Conservation (phyloP, 2,329 filamentous ascomycete genomes). For the Penicillium sp. region DNA sequence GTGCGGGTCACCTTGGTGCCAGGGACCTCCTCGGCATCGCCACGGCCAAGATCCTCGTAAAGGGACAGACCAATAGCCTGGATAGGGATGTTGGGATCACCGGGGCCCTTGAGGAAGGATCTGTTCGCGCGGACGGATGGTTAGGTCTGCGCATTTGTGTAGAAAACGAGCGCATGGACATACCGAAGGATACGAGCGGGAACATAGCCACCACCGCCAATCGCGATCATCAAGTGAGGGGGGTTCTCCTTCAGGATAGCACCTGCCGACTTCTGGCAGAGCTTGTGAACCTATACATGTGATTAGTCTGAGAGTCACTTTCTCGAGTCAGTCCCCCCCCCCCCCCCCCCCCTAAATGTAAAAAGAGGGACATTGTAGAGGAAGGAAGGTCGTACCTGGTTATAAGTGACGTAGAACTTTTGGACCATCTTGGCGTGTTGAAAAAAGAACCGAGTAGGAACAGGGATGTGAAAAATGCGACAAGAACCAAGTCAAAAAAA, state of each 20-base stretch:
- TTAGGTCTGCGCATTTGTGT: background rate
- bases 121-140: slow-evolving; percentile 29
- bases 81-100: slow-evolving; percentile 92
- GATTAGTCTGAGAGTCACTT: background rate
- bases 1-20: slow-evolving; percentile 96
- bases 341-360: background rate
- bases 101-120: slow-evolving; percentile 90
- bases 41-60: slow-evolving; percentile 77
- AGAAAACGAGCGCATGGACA: slow-evolving; percentile 7
- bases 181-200: slow-evolving; percentile 90
- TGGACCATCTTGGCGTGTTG: slow-evolving; percentile 64
- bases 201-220: slow-evolving; percentile 95
- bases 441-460: background rate
- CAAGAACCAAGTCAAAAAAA: background rate
- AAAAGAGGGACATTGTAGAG: background rate
- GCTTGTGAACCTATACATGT: slow-evolving; percentile 78
- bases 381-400: slow-evolving; percentile 64
- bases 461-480: background rate
- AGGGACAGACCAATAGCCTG: slow-evolving; percentile 97
- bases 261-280: slow-evolving; percentile 83
- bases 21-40: slow-evolving; percentile 67
- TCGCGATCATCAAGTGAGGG: slow-evolving; percentile 96
- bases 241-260: slow-evolving; percentile 81
- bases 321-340: background rate
- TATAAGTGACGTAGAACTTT: slow-evolving; percentile 89